phyloP scores from a whole-genome alignment of 2,329 filamentous ascomycete genomes.

The Stagonosporopsis chrysanthemi region DNA sequence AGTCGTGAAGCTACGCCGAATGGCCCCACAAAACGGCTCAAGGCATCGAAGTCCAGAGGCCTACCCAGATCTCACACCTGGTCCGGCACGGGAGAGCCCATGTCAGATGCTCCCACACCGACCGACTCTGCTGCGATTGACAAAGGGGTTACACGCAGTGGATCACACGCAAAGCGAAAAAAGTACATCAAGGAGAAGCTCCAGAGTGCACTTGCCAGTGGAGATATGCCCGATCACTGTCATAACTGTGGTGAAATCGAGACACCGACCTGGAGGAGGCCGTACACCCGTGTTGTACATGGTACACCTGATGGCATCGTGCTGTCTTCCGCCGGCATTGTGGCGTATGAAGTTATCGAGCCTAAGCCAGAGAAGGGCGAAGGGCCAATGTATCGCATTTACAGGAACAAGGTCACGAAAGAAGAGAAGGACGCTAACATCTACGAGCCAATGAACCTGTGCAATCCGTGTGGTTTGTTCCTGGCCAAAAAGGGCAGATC shows the following conservation, averaged over 20 bases:
- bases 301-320: conserved; percentile 75
- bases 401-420: conserved; percentile 75
- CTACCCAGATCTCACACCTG: conserved; percentile 49
- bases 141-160: conserved; percentile 49
- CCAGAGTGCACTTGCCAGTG: conserved; percentile 70
- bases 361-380: conserved; percentile 63
- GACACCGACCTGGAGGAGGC: conserved; percentile 94
- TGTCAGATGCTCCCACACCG: conserved; percentile 42
- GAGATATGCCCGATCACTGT: conserved; percentile 87
- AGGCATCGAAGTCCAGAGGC: conserved; percentile 35
- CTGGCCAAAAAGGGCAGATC: conserved; percentile 86
- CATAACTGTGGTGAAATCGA: conserved; percentile 94
- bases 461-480: conserved; percentile 97
- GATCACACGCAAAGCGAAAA: conserved; percentile 68
- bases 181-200: conserved; percentile 67
- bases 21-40: conserved; percentile 24
- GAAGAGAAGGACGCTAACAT: conserved; percentile 66
- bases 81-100: conserved; percentile 44
- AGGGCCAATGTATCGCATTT: conserved; percentile 72
- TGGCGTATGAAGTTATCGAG: conserved; percentile 44
- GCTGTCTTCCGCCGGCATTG: conserved; percentile 76
- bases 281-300: conserved; percentile 78
- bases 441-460: conserved; percentile 79
- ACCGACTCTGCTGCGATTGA: conserved; percentile 21
- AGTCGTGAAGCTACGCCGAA: conserved; percentile 38